A percentile compares a stretch with the other conserved stretches of the same genome.
phyloP scores from a whole-genome alignment of 164 flowering plant genomes.

The Vitis vinifera region ASM3070453v1 NC_081816.1:8639001-8639500 shows the following conservation, averaged over 20 bases:
- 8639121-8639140: background rate
- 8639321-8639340: conserved; percentile 17
- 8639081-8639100: background rate
- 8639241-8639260: conserved; percentile 51
- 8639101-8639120: background rate
- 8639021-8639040: no score
- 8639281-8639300: conserved; percentile 30
- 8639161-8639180: background rate
- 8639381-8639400: conserved; percentile 1
- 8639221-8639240: conserved; percentile 51
- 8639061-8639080: background rate
- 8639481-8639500: conserved; percentile 12
- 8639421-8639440: conserved; percentile 26
- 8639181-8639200: no score
- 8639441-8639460: conserved; percentile 53
- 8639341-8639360: conserved; percentile 15
- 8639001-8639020: no score
- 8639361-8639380: conserved; percentile 10
- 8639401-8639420: background rate
- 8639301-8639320: conserved; percentile 23
- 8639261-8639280: conserved; percentile 52
- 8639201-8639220: conserved; percentile 35
- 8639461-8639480: conserved; percentile 56
- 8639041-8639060: conserved; percentile 7
- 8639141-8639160: background rate